phyloP scores from a whole-genome alignment of 768 basidiomycete genomes.

The Mycena latifolia region DNA sequence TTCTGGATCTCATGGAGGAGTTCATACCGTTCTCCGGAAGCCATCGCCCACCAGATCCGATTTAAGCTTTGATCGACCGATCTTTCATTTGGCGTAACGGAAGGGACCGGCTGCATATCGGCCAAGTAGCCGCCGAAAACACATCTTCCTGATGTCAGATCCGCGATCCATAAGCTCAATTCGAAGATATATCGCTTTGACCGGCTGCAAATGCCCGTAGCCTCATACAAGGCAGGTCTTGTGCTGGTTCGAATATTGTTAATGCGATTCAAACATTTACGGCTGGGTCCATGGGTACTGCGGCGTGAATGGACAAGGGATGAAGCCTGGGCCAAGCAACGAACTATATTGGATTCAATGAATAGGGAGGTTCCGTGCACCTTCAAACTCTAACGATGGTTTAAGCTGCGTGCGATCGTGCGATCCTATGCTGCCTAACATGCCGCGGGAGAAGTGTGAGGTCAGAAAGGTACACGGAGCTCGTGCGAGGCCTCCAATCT shows the following conservation, averaged over 20 bases:
- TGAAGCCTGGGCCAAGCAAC: not conserved
- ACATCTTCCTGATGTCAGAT: too few species aligned
- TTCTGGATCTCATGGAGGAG: too few species aligned
- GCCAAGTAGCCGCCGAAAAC: too few species aligned
- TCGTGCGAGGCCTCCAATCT: not conserved
- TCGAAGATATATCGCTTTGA: not conserved
- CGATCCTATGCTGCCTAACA: not conserved
- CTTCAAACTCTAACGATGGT: constrained; percentile 9
- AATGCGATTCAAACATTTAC: not conserved
- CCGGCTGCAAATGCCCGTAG: not conserved
- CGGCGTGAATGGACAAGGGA: too few species aligned
- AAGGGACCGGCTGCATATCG: too few species aligned
- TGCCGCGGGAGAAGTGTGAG: constrained; percentile 8
- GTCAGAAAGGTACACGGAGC: not conserved
- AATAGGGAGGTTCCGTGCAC: not conserved
- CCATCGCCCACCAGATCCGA: not conserved
- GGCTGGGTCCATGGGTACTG: too few species aligned
- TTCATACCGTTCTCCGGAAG: too few species aligned
- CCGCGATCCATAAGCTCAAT: not conserved
- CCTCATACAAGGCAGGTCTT: too few species aligned
- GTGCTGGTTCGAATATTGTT: too few species aligned
- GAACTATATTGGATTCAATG: not conserved
- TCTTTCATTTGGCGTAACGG: not conserved
- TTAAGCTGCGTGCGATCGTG: not conserved
- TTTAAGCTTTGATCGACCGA: not conserved